Base-by-base conservation (phyloP, 768 basidiomycete species). In the Suillus americanus region DNA sequence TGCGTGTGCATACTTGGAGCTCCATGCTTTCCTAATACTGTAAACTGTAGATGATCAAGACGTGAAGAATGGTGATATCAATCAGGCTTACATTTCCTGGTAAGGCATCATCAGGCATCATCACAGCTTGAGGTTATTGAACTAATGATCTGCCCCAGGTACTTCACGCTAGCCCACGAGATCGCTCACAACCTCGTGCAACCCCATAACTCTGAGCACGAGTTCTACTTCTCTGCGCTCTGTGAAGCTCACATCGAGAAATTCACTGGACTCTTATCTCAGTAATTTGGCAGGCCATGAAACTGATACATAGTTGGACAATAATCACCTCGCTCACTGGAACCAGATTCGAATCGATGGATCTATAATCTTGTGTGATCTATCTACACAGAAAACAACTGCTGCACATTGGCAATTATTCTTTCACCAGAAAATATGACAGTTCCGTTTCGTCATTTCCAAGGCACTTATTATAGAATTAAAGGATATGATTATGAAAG, bases 221-320 rank as follows among this genome's bases (percentile, higher is more conserved):
- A 95, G 67, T 98, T 97, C 75, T 97, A 94, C 75, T 95, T 97
- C 71, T 94, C 94, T 35, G 88, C 92, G 7, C 91, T 98, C 23
- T 92, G 91, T 67, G 93, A 97, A 77, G 84, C 82, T 40, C 82
- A 84, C 71, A 72, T 89, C 33, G 67, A 80, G 60, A 71, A 75
- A 23, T 75, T 89, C 25, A 77, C 75, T 30, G 72, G 64, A 40
- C 73, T 81, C 59, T 48, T 82, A 30, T 59, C 57, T 59, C 25
- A 20, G 57, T 6, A 41, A 57, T 40, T 37, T 37, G 23, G 5
- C n/a, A 40, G 23, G 38, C 28, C 18, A 20, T 59, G 14, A 59
- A 59, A 40, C 23, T 56, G 37, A 57, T 38, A 18, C 18, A 25
- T 57, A 5, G 37, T 38, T 18, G 23, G 23, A 57, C 16, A 38